Evolutionary conservation across 768 basidiomycete species (phyloP).

Genomic region (Clavulina sp.): DNA sequence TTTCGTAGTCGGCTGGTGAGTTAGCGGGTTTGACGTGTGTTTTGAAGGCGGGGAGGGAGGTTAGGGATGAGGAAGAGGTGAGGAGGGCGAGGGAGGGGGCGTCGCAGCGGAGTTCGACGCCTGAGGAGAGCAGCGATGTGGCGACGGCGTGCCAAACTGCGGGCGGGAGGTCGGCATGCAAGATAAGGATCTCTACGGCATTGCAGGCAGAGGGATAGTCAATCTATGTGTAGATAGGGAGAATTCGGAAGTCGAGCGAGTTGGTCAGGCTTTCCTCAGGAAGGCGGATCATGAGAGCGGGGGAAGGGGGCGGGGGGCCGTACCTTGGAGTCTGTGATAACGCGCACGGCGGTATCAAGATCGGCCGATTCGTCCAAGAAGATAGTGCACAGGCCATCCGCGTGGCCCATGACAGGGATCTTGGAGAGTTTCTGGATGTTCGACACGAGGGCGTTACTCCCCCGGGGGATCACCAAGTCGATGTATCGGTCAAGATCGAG

Average conservation of each 20-base stretch:
- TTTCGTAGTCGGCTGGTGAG: slow-evolving; percentile 46
- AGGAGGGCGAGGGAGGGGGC: slow-evolving; percentile 40
- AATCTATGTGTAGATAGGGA: slow-evolving; percentile 28
- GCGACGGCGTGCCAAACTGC: slow-evolving; percentile 76
- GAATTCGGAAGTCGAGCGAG: neutral
- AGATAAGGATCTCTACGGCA: slow-evolving; percentile 70
- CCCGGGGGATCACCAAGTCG: slow-evolving; percentile 91
- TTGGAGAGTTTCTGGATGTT: slow-evolving; percentile 79
- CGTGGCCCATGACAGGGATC: slow-evolving; percentile 98
- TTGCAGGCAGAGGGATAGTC: slow-evolving; percentile 97
- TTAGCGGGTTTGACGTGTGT: slow-evolving; percentile 34
- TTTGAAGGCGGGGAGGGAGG: slow-evolving; percentile 11
- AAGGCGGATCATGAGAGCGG: neutral
- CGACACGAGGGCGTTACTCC: slow-evolving; percentile 76
- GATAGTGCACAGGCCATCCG: slow-evolving; percentile 85
- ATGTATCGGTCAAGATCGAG: slow-evolving; percentile 81
- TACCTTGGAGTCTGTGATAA: slow-evolving; percentile 87
- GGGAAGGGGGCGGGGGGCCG: slow-evolving; percentile 7
- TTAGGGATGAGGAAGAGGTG: slow-evolving; percentile 18
- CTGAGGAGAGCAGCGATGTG: slow-evolving; percentile 41
- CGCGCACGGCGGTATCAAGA: slow-evolving; percentile 56
- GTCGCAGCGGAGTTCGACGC: slow-evolving; percentile 73
- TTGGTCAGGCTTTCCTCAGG: neutral
- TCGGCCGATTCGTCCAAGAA: slow-evolving; percentile 77
- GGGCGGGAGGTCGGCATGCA: slow-evolving; percentile 55